Evolutionary conservation across 2,329 filamentous ascomycete genomes (phyloP).

Genomic region (Calonectria leucothoes): DNA sequence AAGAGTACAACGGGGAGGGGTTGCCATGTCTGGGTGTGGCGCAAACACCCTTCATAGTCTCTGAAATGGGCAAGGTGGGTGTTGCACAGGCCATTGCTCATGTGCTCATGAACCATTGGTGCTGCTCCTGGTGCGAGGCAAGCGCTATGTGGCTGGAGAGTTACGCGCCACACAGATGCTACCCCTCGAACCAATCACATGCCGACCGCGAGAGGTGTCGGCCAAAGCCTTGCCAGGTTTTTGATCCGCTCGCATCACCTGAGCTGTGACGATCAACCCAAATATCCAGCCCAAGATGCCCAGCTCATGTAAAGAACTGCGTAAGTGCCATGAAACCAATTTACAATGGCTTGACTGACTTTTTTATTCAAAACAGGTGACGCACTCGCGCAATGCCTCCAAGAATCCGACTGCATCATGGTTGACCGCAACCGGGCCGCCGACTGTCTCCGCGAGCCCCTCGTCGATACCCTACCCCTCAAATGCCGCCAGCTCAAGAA

Average conservation of each 20-base stretch:
- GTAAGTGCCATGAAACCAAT: slow-evolving; percentile 65
- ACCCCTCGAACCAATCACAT: slow-evolving; percentile 39
- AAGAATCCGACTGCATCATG: slow-evolving; percentile 97
- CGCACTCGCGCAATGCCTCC: slow-evolving; percentile 93
- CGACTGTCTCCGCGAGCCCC: slow-evolving; percentile 88
- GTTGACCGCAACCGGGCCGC: slow-evolving; percentile 85
- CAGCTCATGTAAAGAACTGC: slow-evolving; percentile 95
- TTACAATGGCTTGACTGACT: slow-evolving; percentile 1
- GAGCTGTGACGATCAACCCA: slow-evolving; percentile 31
- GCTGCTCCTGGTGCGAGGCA: neutral
- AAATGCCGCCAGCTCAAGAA: slow-evolving; percentile 94
- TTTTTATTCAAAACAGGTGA: slow-evolving; percentile 69
- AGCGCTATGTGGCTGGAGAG: slow-evolving; percentile 4
- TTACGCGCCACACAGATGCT: slow-evolving; percentile 16
- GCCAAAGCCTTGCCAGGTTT: slow-evolving; percentile 34
- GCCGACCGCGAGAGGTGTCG: slow-evolving; percentile 38
- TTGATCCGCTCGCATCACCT: slow-evolving; percentile 30
- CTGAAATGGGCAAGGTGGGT: neutral
- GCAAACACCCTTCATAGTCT: neutral
- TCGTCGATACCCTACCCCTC: slow-evolving; percentile 83
- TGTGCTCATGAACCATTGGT: neutral
- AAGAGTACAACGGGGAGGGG: neutral
- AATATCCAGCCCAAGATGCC: slow-evolving; percentile 72
- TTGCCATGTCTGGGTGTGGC: neutral
- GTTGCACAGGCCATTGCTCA: neutral